Evolutionary conservation across 192 early-diverging fungal genomes (phyloP), one percentile per base, ranked within the genome.

Genomic region (Coemansia umbellata): DNA sequence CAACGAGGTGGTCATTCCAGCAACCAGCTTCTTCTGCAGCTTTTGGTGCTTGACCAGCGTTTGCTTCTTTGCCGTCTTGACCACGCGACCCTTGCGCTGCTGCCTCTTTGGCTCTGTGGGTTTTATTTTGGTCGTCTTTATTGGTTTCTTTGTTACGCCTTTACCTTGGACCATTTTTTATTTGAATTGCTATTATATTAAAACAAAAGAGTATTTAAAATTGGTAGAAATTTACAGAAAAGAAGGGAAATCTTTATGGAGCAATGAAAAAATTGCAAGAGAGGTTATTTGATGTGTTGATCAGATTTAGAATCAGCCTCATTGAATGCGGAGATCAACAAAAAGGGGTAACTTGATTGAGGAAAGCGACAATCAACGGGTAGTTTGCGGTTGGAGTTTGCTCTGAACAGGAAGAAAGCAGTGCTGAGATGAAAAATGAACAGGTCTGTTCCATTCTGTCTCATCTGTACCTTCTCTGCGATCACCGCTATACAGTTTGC

Each of bases 11-110:
- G 74, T 77, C 43, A 77, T 54, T 32, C 48, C 52, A 4, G 74
- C 74, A 2, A 57, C 47, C 23, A 77, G 68, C 44, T 71, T 77
- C 50, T 69, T 70, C 27, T 62, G 58, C 31, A 77, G 37, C 39
- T 70, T 63, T 22, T 54, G n/a, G 31, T 70, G 63, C 43, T 66
- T 66, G 3, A 47, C 45, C 17, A 62, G 21, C 6, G 31, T 33
- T 0, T 48, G 41, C 40, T 77, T 70, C 37, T 77, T 77, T n/a
- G 74, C 19, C 22, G 68, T 37, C 37, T 70, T 77, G n/a, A 59
- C 58, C 8, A 70, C 47, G 4, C 68, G 68, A 0, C 74, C 74
- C 32, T 66, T 77, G 41, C 56, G 53, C 36, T n/a, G 1, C 8
- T 41, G 22, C 11, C 37, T 44, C 8, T 17, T 24, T 7, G n/a